These are phyloP conservation scores for Penicillium sp. DNA, from an alignment of 2,329 filamentous ascomycete genomes.

Conservation along the genomic window DNA sequence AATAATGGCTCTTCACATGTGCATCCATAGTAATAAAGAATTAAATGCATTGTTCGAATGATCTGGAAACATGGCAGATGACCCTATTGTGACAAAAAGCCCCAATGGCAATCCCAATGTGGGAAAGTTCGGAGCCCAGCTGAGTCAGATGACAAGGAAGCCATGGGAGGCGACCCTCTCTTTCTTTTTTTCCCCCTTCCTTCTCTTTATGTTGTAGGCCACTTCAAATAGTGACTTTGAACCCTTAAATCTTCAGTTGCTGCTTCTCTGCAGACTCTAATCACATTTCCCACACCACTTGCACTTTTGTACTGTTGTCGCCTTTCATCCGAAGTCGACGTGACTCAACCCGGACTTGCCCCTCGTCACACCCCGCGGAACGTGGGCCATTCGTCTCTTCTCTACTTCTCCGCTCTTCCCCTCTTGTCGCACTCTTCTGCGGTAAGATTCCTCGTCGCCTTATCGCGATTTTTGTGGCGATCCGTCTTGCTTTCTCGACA, in stretches of 20 bases:
- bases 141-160: constrained; percentile 12
- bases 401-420: constrained; percentile 7
- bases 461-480: neutral
- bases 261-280: neutral
- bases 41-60: neutral
- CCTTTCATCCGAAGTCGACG: constrained; percentile 1
- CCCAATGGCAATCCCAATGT: neutral
- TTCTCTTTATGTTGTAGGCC: neutral
- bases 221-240: constrained; percentile 6
- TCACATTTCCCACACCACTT: neutral
- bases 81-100: neutral
- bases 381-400: constrained; percentile 18
- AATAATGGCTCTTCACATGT: too few relatives aligned
- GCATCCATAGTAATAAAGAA: too few relatives aligned
- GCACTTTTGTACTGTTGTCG: neutral
- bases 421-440: neutral
- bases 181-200: neutral
- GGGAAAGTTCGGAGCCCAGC: constrained; percentile 5
- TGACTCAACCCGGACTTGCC: constrained; percentile 24
- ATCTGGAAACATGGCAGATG: neutral
- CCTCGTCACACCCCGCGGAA: constrained; percentile 23
- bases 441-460: neutral
- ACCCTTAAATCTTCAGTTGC: neutral
- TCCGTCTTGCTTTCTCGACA: constrained; percentile 5
- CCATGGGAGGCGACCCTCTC: constrained; percentile 1